Evolutionary conservation across 345 rosid genomes (phyloP), one percentile per base, ranked within the genome.

Genomic region (Lenwebbia sp.): DNA sequence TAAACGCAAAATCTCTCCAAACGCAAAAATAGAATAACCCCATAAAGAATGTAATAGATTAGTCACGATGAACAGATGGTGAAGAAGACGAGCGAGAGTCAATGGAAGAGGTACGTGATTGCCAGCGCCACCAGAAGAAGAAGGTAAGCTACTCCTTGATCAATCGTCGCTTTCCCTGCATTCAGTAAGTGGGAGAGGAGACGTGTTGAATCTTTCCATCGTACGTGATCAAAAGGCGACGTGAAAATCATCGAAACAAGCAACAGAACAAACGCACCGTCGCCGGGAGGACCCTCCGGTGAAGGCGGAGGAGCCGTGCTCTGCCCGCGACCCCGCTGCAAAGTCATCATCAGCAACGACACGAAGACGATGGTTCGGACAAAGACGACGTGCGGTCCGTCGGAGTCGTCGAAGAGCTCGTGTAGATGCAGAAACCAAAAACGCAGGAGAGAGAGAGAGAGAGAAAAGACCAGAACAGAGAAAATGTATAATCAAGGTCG

Each of bases 111-210:
- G 84, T 89, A 89, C 13, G 89, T 87, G 70, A 89, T 54, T 3
- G 84, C 89, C 62, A 89, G 76, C 3, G 90, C 90, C 51, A 85
- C 86, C 75, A 85, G 57, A 26, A 87, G 84, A 17, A 89, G 87
- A 33, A 87, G 12, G 86, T 83, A 87, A 52, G 90, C 90, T 50
- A 89, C 82, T 49, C 90, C 90, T 85, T 87, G 89, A 54, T 89
- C 90, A n/a, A 89, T 89, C 47, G 88, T 87, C 47, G 88, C 86
- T 4, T 58, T 58, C 14, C 90, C 90, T 89, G 89, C 83, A 85
- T 15, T 62, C 41, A 14, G 41, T 33, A 70, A 70, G 78, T 40
- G 22, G 44, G 44, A 33, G 78, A 70, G 75, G 30, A 58, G 47
- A 33, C 25, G 9, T 33, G 78, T 70, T 33, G 44, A 33, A 70